Evolutionary conservation across 2,329 filamentous ascomycete species (phyloP), one percentile per base, ranked within the genome.

Genomic region (Calonectria hongkongensis): DNA sequence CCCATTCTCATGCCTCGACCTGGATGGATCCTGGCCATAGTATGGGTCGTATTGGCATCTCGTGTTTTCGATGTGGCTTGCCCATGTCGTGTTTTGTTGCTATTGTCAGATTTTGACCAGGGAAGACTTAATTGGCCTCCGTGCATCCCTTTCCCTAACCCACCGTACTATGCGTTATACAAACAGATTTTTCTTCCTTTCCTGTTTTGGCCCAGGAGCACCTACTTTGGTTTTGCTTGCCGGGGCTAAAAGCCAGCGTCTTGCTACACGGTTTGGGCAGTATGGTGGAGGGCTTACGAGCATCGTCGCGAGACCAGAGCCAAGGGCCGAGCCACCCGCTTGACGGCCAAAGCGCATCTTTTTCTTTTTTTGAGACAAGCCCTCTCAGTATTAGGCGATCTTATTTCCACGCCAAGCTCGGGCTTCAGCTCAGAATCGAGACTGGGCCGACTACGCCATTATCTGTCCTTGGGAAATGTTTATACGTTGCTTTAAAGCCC

Each of bases 41-140:
- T 54, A 48, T 71, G 71, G 56, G 76, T 79, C 77, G 77, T 79
- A 78, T 79, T 74, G 72, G 45, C 54, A 74, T 77, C 77, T 79
- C 75, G 75, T 79, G 77, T 75, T 67, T 68, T 74, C n/a, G 56
- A 58, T 27, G 69, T 77, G 68, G 67, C 66, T 76, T 71, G 66
- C 68, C 70, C 69, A 62, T 70, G 72, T 71, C 73, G 51, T 68
- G 45, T 73, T 68, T 66, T 58, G 63, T 39, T 72, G 63, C 39
- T 63, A 48, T 58, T 66, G 66, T 58, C 71, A 71, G 64, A 48
- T 65, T 70, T 54, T 33, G 16, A 70, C 51, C 48, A n/a, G 36
- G 30, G 63, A 72, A 70, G 54, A 54, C 56, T 56, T 65, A 27
- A 48, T 68, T 51, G 33, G 43, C 63, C 56, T 65, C 43, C 25